Conservation (phyloP, 2,329 filamentous ascomycete genomes). For the Aschersonia sp. region DNA sequence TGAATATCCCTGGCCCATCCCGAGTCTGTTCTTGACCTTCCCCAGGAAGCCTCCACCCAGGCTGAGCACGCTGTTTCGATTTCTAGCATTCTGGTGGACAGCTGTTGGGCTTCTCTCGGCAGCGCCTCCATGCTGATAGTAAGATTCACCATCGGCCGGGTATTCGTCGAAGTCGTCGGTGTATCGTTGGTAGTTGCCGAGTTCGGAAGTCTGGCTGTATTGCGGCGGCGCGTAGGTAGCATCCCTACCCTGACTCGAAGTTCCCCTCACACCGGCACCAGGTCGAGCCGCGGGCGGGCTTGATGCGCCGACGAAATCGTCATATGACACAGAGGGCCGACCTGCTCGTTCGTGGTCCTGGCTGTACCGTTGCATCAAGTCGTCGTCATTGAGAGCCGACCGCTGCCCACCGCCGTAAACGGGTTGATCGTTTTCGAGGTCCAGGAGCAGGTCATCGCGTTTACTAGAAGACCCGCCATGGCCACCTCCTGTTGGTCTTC, state of each 20-base stretch:
- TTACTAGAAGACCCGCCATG: slow-evolving; percentile 32
- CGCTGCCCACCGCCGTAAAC: slow-evolving; percentile 63
- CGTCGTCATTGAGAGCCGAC: slow-evolving; percentile 68
- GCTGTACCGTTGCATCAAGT: slow-evolving; percentile 61
- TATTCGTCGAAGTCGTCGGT: slow-evolving; percentile 77
- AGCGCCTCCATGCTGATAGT: slow-evolving; percentile 63
- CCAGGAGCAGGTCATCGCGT: slow-evolving; percentile 52
- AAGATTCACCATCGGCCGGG: slow-evolving; percentile 62
- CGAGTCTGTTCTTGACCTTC: slow-evolving; percentile 76
- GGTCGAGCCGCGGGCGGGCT: slow-evolving; percentile 29
- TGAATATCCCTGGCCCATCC: slow-evolving; percentile 78
- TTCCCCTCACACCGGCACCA: slow-evolving; percentile 11
- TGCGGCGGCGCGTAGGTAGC: slow-evolving; percentile 34
- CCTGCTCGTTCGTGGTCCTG: slow-evolving; percentile 48
- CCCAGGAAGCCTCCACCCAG: slow-evolving; percentile 80
- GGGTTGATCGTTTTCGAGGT: slow-evolving; percentile 57
- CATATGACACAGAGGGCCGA: slow-evolving; percentile 82
- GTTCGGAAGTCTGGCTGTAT: slow-evolving; percentile 62
- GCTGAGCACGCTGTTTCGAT: slow-evolving; percentile 78
- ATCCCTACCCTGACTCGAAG: slow-evolving; percentile 10
- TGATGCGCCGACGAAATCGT: slow-evolving; percentile 71
- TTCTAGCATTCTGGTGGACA: slow-evolving; percentile 41
- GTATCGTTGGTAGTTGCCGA: slow-evolving; percentile 84
- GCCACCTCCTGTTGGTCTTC: slow-evolving; percentile 33
- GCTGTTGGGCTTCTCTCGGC: slow-evolving; percentile 37